Base-by-base conservation (phyloP, 352 stramenopile species). In the Phytophthora chlamydospora region DNA sequence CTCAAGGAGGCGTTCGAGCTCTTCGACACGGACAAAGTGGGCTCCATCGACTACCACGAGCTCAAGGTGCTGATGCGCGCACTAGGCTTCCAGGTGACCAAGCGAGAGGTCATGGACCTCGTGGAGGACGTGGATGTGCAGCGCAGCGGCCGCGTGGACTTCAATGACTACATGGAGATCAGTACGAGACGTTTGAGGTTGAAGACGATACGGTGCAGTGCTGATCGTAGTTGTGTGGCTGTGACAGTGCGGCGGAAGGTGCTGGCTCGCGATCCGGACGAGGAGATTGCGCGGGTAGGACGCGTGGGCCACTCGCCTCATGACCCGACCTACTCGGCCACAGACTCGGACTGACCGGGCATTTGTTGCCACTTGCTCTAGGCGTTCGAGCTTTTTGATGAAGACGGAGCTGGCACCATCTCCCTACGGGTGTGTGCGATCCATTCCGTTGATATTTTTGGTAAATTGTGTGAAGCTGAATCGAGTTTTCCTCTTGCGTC, bases 351-450 rank as follows among this genome's bases (percentile, higher is more conserved):
- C 65, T 73, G 49, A 71, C 48, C 19, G 39, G 17, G 16, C 32
- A 39, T 58, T 45, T 27, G 24, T 17, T 48, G 14, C 34, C 47
- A 35, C 32, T 54, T 63, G n/a, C 42, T 57, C 24, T 55, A 90
- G 78, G 93, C 93, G n/a, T 98, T 98, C 56, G 70, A 90, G 50
- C 75, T 98, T n/a, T 98, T 98, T 76, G 93, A 98, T 52, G 88
- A 96, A 66, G 93, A 98, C 48, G 80, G 86, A 49, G 85, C 75
- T 11, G 93, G 93, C 10, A 89, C 95, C 24, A 97, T 97, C 62
- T 93, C 79, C 2, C 45, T 95, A 50, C 81, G 88, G 47, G 84
- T 93, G 62, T 48, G 67, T 66, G n/a, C 17, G 17, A 13, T 43
- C 24, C 32, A 32, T 31, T 48, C 10, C 27, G 16, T 40, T 13